These are phyloP conservation scores for Alternaria sp. DNA, from an alignment of 2,329 filamentous ascomycete genomes.

Conservation along the genomic window DNA sequence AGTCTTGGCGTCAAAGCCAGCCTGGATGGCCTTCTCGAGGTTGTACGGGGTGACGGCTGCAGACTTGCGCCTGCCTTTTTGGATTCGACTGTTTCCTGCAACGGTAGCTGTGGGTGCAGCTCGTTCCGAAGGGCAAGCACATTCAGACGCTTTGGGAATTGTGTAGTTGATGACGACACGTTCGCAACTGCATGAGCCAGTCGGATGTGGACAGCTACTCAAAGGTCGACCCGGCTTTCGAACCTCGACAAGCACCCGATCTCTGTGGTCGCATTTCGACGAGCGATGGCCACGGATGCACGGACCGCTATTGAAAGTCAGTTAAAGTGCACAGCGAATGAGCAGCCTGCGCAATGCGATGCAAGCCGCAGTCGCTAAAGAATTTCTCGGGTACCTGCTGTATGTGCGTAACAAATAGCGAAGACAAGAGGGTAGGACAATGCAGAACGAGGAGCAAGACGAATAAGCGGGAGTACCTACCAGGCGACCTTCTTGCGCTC, in stretches of 20 bases:
- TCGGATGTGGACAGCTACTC: conserved; percentile 71
- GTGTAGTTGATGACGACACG: conserved; percentile 62
- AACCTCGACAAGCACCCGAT: conserved; percentile 72
- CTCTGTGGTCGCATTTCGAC: conserved; percentile 74
- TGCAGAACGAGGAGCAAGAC: background rate
- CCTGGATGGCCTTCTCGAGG: conserved; percentile 45
- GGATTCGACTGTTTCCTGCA: conserved; percentile 37
- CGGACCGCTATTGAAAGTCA: conserved; percentile 62
- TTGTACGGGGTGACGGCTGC: conserved; percentile 35
- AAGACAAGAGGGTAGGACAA: background rate
- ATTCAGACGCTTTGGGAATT: conserved; percentile 51
- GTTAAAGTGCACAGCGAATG: conserved; percentile 5
- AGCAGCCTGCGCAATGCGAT: background rate
- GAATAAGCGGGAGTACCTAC: conserved; percentile 54
- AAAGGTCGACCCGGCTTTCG: conserved; percentile 74
- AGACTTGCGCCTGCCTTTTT: conserved; percentile 42
- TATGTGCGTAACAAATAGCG: background rate
- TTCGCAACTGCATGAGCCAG: conserved; percentile 67
- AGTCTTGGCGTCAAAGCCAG: conserved; percentile 38
- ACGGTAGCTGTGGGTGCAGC: conserved; percentile 29
- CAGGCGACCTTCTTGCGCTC: conserved; percentile 78
- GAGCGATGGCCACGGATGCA: conserved; percentile 79
- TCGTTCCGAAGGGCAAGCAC: conserved; percentile 45
- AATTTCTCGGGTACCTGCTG: background rate
- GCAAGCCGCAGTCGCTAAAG: background rate